Evolutionary conservation across 2,329 filamentous ascomycete species (phyloP), one percentile per base, ranked within the genome.

Genomic region (Epichloe sp.): DNA sequence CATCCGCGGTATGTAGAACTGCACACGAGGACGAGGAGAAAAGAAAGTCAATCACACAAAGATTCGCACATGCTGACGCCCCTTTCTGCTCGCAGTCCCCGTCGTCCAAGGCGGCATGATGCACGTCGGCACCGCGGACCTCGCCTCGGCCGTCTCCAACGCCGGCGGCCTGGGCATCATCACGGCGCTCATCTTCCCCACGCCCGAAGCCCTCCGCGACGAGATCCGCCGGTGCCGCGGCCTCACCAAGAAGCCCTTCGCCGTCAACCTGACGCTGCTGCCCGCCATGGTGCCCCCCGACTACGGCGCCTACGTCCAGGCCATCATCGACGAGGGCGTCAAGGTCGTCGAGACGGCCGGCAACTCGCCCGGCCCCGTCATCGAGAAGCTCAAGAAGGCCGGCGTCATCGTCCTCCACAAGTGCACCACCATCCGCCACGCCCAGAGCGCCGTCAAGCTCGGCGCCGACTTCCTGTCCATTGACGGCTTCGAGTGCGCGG

Each of bases 381-480:
- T 98, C 67, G 76, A 80, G 64, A 80, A 88, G 73, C 78, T 98
- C 50, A 98, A 97, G 73, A 78, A 78, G 54, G 86, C 83, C 5
- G 82, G 81, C 52, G 79, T 80, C 61, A 91, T 79, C 51, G 82
- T 98, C 60, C 74, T 98, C 52, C 93, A 98, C 79, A 98, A 98
- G 73, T 97, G 93, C 75, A 98, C 93, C 8, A 94, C 88, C 5
- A 95, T 98, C 70, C 77, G 89, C 51, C 93, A 98, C 66, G 93
- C 93, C 19, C 80, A 88, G 67, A 89, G 85, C 57, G 93, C 93
- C 47, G 78, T 95, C 53, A 95, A 95, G 70, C 82, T 97, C 40
- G 93, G 93, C 56, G 93, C 96, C 4, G 93, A 98, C 69, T 97
- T 98, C 70, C 72, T 98, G 52, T 90, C 85, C 58, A 97, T 98